Conservation (phyloP, 2,329 filamentous ascomycete genomes). For the Sclerotinia sclerotiorum region DNA sequence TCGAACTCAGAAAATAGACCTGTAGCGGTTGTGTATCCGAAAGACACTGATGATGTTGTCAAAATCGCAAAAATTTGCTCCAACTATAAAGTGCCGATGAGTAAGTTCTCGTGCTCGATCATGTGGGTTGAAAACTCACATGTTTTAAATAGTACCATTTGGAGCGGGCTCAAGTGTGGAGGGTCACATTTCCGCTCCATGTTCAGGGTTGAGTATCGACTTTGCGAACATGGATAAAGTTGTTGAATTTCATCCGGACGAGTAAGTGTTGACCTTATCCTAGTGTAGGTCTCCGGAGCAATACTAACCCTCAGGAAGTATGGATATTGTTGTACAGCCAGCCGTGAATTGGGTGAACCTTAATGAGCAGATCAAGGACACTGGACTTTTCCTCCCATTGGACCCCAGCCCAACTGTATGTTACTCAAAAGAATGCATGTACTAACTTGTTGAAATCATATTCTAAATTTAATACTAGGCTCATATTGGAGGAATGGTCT, state of each 20-base stretch:
- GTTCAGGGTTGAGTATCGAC: constrained; percentile 83
- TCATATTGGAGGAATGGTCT: constrained; percentile 80
- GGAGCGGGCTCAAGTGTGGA: constrained; percentile 47
- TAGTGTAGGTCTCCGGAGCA: no score
- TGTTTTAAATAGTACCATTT: constrained; percentile 1
- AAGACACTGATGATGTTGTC: constrained; percentile 60
- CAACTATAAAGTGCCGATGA: constrained; percentile 77
- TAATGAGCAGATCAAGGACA: constrained; percentile 66
- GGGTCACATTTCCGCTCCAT: constrained; percentile 83
- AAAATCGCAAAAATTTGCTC: constrained; percentile 67
- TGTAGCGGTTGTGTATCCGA: constrained; percentile 62
- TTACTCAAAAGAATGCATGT: not conserved
- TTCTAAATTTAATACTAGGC: constrained; percentile 43
- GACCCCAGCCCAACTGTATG: constrained; percentile 63
- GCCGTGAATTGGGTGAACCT: constrained; percentile 84
- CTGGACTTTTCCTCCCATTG: constrained; percentile 83
- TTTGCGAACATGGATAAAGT: constrained; percentile 85
- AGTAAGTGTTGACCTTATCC: constrained; percentile 42
- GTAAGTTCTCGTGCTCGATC: constrained; percentile 42
- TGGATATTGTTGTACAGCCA: constrained; percentile 90
- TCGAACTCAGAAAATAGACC: constrained; percentile 57
- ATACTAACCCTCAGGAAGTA: constrained; percentile 39
- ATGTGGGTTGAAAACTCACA: not conserved
- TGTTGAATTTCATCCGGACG: constrained; percentile 74
- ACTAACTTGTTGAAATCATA: not conserved